phyloP scores from a whole-genome alignment of 129 eudicot genomes.

The Calendula officinalis region DNA sequence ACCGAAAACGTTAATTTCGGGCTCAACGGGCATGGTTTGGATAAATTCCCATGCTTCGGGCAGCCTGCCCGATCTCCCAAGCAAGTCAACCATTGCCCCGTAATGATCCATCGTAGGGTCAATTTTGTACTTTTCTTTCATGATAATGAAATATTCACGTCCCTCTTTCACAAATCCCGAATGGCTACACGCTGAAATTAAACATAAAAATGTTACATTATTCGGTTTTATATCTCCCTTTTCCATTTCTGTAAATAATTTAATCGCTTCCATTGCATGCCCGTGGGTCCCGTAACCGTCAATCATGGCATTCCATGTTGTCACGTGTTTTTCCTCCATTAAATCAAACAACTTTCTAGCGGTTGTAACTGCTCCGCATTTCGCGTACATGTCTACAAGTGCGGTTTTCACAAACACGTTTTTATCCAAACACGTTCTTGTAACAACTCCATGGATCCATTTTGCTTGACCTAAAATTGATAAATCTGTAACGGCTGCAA shows the following conservation, averaged over 20 bases:
- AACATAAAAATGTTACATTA: constrained; percentile 66
- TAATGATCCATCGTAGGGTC: constrained; percentile 87
- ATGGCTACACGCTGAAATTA: constrained; percentile 96
- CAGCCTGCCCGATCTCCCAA: constrained; percentile 83
- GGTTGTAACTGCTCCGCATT: constrained; percentile 69
- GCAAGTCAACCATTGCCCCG: constrained; percentile 94
- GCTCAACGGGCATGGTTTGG: constrained; percentile 66
- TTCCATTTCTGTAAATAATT: constrained; percentile 58
- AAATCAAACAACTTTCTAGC: constrained; percentile 72
- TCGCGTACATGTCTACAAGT: constrained; percentile 91
- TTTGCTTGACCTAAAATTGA: constrained; percentile 72
- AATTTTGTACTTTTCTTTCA: constrained; percentile 60
- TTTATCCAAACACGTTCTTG: constrained; percentile 56
- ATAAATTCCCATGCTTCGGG: constrained; percentile 86
- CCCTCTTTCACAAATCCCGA: constrained; percentile 85
- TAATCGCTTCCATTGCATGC: constrained; percentile 55
- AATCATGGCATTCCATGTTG: constrained; percentile 96
- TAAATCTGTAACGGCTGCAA: constrained; percentile 79
- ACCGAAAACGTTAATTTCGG: constrained; percentile 68
- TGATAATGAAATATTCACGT: constrained; percentile 44
- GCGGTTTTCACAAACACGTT: constrained; percentile 76
- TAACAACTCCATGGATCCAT: constrained; percentile 86
- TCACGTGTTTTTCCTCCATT: constrained; percentile 68
- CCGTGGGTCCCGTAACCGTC: constrained; percentile 99
- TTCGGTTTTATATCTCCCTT: constrained; percentile 51